phyloP scores from a whole-genome alignment of 768 basidiomycete genomes.

The Auriscalpium microsporum region DNA sequence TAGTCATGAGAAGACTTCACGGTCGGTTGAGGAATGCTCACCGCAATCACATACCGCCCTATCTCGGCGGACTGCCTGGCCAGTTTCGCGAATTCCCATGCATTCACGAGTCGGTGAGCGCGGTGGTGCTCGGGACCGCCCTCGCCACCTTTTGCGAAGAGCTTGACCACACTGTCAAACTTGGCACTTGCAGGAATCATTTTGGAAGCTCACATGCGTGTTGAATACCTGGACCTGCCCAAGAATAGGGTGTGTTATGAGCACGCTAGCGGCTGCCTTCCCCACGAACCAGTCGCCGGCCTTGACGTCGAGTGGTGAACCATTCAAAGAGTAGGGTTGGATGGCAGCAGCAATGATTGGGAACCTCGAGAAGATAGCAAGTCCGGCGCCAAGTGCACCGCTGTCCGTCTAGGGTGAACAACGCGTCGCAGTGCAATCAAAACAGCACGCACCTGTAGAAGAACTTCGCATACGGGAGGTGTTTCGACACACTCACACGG shows the following conservation, averaged over 20 bases:
- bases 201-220: constrained; percentile 62
- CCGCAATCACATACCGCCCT: constrained; percentile 81
- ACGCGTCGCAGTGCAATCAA: neutral
- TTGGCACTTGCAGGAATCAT: neutral
- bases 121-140: constrained; percentile 69
- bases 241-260: constrained; percentile 61
- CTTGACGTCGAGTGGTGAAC: constrained; percentile 69
- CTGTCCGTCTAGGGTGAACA: constrained; percentile 28
- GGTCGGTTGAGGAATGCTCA: constrained; percentile 31
- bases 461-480: constrained; percentile 67
- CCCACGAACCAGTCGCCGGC: constrained; percentile 93
- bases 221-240: constrained; percentile 79
- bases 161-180: constrained; percentile 20
- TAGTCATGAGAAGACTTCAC: constrained; percentile 9
- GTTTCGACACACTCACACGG: constrained; percentile 41
- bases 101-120: constrained; percentile 78
- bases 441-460: constrained; percentile 56
- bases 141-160: constrained; percentile 80
- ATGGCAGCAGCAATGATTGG: constrained; percentile 69
- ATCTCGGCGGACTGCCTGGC: constrained; percentile 65
- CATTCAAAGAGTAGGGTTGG: constrained; percentile 77
- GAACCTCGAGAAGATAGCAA: constrained; percentile 80
- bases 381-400: constrained; percentile 86
- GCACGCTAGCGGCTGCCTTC: constrained; percentile 73
- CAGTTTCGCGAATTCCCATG: constrained; percentile 84